phyloP scores from a whole-genome alignment of 2,329 filamentous ascomycete species.

The Cercospora sp. region DNA sequence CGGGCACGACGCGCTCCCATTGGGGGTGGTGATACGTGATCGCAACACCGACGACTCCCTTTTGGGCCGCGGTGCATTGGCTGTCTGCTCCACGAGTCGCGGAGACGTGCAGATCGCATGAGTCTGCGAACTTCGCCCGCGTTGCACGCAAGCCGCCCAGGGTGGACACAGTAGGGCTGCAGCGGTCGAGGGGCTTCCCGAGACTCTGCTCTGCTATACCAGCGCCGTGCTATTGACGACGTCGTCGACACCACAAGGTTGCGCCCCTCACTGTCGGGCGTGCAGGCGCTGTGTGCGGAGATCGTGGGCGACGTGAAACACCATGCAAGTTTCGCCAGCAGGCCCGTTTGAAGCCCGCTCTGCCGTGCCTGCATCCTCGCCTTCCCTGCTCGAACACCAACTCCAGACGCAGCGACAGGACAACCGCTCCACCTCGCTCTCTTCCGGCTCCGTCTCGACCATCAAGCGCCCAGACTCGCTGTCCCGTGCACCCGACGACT shows the following conservation, averaged over 20 bases:
- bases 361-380: conserved; percentile 9
- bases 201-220: conserved; percentile 5
- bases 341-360: conserved; percentile 20
- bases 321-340: conserved; percentile 21
- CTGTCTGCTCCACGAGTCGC: conserved; percentile 14
- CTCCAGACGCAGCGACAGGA: conserved; percentile 14
- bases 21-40: conserved; percentile 2
- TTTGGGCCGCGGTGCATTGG: conserved; percentile 16
- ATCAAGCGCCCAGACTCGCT: conserved; percentile 45
- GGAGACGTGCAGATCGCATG: conserved; percentile 14
- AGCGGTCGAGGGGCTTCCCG: neutral
- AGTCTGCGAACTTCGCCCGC: conserved; percentile 9
- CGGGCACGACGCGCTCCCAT: conserved; percentile 5
- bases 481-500: conserved; percentile 26
- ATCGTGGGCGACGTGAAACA: conserved; percentile 17
- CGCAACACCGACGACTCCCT: neutral
- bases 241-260: neutral
- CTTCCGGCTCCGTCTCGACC: conserved; percentile 45
- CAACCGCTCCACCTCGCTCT: conserved; percentile 47
- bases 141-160: neutral
- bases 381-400: conserved; percentile 15
- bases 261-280: neutral
- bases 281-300: neutral
- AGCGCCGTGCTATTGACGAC: conserved; percentile 1
- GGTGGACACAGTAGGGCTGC: conserved; percentile 16